These are phyloP conservation scores for Lavandula angustifolia DNA, from an alignment of 257 asterid genomes.

Conservation along the genomic window DNA sequence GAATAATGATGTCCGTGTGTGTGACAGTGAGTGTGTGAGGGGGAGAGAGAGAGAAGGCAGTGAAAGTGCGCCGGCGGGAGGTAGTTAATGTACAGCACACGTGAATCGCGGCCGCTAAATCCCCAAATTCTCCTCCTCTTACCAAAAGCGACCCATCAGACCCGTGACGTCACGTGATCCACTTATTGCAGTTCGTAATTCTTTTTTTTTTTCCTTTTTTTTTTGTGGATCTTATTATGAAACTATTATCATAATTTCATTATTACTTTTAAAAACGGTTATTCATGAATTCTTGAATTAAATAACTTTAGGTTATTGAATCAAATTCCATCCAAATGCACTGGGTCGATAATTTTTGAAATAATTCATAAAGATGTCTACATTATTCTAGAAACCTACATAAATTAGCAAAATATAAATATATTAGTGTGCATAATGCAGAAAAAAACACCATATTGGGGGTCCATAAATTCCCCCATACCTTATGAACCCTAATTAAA, in stretches of 20 bases:
- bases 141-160: slow-evolving; percentile 6
- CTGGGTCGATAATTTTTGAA: slow-evolving; percentile 5
- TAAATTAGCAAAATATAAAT: not conserved
- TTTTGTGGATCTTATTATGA: not conserved
- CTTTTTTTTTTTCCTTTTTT: not conserved
- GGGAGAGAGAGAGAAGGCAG: not conserved
- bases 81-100: slow-evolving; percentile 16
- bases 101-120: slow-evolving; percentile 15
- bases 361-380: slow-evolving; percentile 2
- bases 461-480: slow-evolving; percentile 44
- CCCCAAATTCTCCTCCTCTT: slow-evolving; percentile 1
- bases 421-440: slow-evolving; percentile 19
- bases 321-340: slow-evolving; percentile 19
- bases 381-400: not conserved
- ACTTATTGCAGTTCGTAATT: not conserved
- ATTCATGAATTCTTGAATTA: no score
- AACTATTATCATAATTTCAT: no score
- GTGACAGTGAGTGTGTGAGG: no score
- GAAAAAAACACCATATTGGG: slow-evolving; percentile 32
- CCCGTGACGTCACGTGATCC: slow-evolving; percentile 4
- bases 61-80: slow-evolving; percentile 1
- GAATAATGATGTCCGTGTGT: no score
- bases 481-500: slow-evolving; percentile 32
- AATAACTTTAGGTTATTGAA: no score
- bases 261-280: no score